phyloP scores from a whole-genome alignment of 805 yeast species.

The Torulaspora gathmanii region DNA sequence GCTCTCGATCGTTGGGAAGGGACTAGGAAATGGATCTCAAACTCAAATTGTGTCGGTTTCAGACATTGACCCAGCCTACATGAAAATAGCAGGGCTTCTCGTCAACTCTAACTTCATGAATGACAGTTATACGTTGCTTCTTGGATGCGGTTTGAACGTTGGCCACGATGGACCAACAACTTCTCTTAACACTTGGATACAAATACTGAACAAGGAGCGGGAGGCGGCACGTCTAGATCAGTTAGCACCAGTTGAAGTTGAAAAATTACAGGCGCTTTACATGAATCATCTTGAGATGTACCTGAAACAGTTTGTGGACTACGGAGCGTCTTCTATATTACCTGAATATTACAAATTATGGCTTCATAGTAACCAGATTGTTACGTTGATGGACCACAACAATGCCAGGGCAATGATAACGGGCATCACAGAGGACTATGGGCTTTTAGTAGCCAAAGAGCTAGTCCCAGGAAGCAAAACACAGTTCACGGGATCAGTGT shows the following conservation, averaged over 20 bases:
- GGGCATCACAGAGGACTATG: conserved; percentile 84
- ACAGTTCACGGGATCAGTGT: conserved; percentile 48
- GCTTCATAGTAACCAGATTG: conserved; percentile 76
- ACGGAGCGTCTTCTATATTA: conserved; percentile 68
- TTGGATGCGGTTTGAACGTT: conserved; percentile 86
- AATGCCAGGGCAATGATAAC: conserved; percentile 56
- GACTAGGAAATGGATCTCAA: conserved; percentile 25
- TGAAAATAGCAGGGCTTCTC: conserved; percentile 77
- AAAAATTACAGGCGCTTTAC: conserved; percentile 51
- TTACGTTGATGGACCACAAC: conserved; percentile 55
- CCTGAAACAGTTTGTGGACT: conserved; percentile 49
- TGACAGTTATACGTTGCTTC: conserved; percentile 57
- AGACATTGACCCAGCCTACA: conserved; percentile 60
- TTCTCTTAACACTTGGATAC: conserved; percentile 69
- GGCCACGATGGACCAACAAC: conserved; percentile 88
- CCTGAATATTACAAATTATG: conserved; percentile 73
- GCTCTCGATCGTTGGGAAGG: conserved; percentile 21
- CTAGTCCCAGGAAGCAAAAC: conserved; percentile 41
- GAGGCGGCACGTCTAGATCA: conserved; percentile 38
- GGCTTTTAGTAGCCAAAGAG: conserved; percentile 74
- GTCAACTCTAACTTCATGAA: conserved; percentile 71
- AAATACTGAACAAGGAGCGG: conserved; percentile 53
- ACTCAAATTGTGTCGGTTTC: conserved; percentile 37
- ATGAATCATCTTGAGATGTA: conserved; percentile 62
- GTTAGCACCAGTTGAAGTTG: conserved; percentile 46